Evolutionary conservation across 495 filamentous ascomycete species (phyloP).

Genomic region (Pyrenopolyporus hunteri): DNA sequence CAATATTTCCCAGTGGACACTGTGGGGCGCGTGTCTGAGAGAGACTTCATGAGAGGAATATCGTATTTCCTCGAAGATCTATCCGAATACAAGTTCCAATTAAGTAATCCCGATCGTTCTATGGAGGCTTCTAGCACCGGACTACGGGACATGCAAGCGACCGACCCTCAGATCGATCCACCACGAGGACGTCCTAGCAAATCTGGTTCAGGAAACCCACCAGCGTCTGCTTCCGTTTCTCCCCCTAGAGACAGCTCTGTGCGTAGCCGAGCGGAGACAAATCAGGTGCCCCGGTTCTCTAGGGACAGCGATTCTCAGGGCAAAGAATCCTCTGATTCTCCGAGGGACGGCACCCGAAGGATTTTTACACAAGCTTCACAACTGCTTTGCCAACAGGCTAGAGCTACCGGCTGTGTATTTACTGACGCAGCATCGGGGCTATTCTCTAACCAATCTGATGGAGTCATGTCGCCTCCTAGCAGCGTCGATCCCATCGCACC

Average conservation of each 20-base stretch:
- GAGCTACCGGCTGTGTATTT: slow-evolving; percentile 32
- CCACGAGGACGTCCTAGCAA: slow-evolving; percentile 8
- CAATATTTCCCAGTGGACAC: slow-evolving; percentile 22
- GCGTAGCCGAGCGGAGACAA: not conserved
- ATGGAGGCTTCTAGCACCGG: not conserved
- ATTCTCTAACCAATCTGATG: slow-evolving; percentile 10
- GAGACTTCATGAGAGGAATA: slow-evolving; percentile 36
- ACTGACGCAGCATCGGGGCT: slow-evolving; percentile 26
- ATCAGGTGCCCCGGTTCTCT: slow-evolving; percentile 14
- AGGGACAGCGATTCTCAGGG: not conserved
- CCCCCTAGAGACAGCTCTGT: not conserved
- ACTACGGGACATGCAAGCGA: slow-evolving; percentile 5
- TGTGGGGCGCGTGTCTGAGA: slow-evolving; percentile 32
- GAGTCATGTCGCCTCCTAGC: slow-evolving; percentile 9
- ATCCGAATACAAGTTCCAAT: slow-evolving; percentile 36
- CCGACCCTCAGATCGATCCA: slow-evolving; percentile 16
- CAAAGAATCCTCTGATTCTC: slow-evolving; percentile 9
- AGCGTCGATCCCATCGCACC: not conserved
- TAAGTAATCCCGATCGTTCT: slow-evolving; percentile 29
- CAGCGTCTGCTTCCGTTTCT: not conserved
- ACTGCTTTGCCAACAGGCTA: slow-evolving; percentile 31
- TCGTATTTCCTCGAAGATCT: slow-evolving; percentile 37
- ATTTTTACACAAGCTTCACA: slow-evolving; percentile 35
- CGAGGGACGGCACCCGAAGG: slow-evolving; percentile 16
- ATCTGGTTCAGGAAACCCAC: not conserved